phyloP scores from a whole-genome alignment of 257 asterid genomes.

The Buddleja alternifolia region DNA sequence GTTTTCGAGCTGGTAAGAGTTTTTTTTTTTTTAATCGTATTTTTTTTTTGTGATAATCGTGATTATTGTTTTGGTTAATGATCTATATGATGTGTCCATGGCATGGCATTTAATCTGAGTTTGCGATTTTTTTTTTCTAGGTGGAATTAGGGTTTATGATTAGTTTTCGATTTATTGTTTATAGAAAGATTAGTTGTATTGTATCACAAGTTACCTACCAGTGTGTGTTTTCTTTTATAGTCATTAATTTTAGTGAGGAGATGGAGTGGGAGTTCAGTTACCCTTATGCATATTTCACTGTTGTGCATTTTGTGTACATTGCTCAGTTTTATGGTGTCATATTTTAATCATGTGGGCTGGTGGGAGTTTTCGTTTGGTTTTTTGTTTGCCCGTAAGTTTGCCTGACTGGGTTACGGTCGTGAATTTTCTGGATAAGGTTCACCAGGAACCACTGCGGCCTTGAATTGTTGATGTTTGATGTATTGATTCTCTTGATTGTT shows the following conservation, averaged over 20 bases:
- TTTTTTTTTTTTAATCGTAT: background rate
- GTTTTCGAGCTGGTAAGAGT: background rate
- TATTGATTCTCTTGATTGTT: constrained; percentile 4
- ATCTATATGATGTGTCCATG: background rate
- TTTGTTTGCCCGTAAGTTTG: background rate
- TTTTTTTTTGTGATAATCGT: background rate
- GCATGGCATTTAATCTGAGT: constrained; percentile 2
- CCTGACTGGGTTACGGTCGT: background rate
- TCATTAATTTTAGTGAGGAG: background rate
- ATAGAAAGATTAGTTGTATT: background rate
- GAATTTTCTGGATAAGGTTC: background rate
- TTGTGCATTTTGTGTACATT: background rate
- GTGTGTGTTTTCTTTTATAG: too few species aligned
- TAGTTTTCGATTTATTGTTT: background rate
- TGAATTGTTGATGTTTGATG: background rate
- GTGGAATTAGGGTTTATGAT: constrained; percentile 26
- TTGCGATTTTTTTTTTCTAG: constrained; percentile 14
- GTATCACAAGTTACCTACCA: background rate
- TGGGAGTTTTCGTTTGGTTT: background rate
- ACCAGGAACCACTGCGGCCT: background rate
- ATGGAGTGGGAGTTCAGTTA: background rate
- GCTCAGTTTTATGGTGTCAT: background rate
- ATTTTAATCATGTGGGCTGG: background rate
- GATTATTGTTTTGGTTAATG: background rate
- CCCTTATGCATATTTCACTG: background rate